phyloP scores from a whole-genome alignment of 2,329 filamentous ascomycete genomes.

The Pestalotiopsis sp. region DNA sequence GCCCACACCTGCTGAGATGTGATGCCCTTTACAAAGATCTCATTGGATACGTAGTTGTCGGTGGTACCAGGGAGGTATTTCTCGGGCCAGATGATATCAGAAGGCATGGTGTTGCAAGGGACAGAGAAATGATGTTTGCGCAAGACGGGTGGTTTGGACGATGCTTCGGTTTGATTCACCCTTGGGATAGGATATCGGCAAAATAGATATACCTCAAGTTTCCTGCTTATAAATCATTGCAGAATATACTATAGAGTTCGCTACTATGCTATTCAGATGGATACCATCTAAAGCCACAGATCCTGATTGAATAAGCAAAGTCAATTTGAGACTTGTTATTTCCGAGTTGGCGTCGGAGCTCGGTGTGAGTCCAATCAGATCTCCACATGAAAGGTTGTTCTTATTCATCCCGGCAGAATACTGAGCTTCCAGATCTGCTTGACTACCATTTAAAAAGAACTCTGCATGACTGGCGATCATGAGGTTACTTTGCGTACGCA shows the following conservation, averaged over 20 bases:
- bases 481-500: too few relatives aligned
- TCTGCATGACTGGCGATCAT: neutral
- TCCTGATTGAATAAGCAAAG: neutral
- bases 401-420: neutral
- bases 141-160: neutral
- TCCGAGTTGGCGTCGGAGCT: neutral
- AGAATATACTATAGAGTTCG: neutral
- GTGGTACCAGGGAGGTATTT: constrained; percentile 30
- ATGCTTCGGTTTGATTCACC: neutral
- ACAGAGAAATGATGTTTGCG: neutral
- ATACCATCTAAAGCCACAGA: neutral
- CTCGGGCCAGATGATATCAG: constrained; percentile 28
- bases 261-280: neutral
- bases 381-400: neutral
- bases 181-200: neutral
- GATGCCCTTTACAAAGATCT: constrained; percentile 29
- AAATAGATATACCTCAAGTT: neutral
- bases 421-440: neutral
- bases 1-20: constrained; percentile 28
- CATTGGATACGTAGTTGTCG: constrained; percentile 33
- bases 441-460: neutral
- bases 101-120: constrained; percentile 9
- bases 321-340: neutral
- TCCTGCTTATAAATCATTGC: neutral
- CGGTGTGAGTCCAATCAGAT: neutral